A percentile compares a stretch with the other conserved stretches of the same genome.
Evolutionary conservation across 202 grass and related monocot genomes (phyloP).

Genomic region (Eragrostis tef): DNA sequence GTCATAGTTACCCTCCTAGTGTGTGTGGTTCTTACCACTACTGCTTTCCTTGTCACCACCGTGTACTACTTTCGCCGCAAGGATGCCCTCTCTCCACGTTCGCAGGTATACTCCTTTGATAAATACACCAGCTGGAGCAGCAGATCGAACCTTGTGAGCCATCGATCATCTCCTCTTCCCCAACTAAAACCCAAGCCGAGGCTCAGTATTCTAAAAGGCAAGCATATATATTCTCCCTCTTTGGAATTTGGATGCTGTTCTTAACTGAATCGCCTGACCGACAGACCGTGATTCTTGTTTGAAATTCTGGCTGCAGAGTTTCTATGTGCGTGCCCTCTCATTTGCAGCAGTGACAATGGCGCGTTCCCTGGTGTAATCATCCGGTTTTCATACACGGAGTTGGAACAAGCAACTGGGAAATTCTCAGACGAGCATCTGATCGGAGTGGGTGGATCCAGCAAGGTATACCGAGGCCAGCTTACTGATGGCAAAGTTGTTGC

Average conservation of each 20-base stretch:
- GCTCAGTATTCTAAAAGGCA: conserved; percentile 62
- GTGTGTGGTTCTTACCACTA: conserved; percentile 67
- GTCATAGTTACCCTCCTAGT: conserved; percentile 75
- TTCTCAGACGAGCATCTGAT: conserved; percentile 76
- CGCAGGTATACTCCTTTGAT: conserved; percentile 58
- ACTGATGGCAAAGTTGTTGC: conserved; percentile 69
- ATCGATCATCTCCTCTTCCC: conserved; percentile 64
- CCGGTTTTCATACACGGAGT: conserved; percentile 69
- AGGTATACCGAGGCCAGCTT: conserved; percentile 79
- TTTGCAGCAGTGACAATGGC: conserved; percentile 46
- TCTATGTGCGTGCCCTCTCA: conserved; percentile 48
- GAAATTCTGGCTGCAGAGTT: conserved; percentile 49
- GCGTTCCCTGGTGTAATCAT: conserved; percentile 61
- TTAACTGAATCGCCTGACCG: not conserved
- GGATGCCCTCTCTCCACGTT: conserved; percentile 55
- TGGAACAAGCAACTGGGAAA: conserved; percentile 72
- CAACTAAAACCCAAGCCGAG: conserved; percentile 41
- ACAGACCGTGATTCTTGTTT: conserved; percentile 11
- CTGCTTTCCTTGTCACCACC: conserved; percentile 60
- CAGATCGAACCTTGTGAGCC: conserved; percentile 74
- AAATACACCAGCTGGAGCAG: conserved; percentile 85
- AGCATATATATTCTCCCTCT: not conserved
- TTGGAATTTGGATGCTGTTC: not conserved
- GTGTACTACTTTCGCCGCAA: conserved; percentile 79
- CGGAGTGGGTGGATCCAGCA: conserved; percentile 79